These are phyloP conservation scores for Acorus gramineus DNA, from an alignment of 106 monocot species.

Conservation along the genomic window DNA sequence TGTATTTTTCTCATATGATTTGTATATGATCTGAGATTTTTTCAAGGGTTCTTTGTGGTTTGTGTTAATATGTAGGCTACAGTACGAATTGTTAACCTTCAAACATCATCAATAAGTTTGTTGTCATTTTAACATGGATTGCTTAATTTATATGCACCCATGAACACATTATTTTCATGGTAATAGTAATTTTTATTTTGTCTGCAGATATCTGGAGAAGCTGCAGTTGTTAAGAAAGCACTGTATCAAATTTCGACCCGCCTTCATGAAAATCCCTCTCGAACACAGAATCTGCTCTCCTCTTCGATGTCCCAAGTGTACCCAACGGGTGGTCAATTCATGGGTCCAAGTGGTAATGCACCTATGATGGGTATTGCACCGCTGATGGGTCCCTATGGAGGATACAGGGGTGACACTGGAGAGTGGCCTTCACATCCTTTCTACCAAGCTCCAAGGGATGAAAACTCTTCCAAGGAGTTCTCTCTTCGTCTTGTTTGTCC, in stretches of 20 bases:
- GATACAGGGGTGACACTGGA: slow-evolving; percentile 55
- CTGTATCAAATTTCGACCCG: slow-evolving; percentile 66
- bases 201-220: slow-evolving; percentile 71
- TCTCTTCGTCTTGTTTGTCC: slow-evolving; percentile 61
- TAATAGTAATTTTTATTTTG: not conserved
- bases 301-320: slow-evolving; percentile 25
- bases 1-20: no score
- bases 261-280: slow-evolving; percentile 88
- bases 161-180: not conserved
- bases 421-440: slow-evolving; percentile 53
- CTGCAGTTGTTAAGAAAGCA: slow-evolving; percentile 70
- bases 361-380: slow-evolving; percentile 48
- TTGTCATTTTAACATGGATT: no score
- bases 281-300: slow-evolving; percentile 63
- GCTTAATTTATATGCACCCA: no score
- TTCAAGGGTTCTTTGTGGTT: not conserved
- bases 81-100: no score
- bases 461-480: slow-evolving; percentile 68
- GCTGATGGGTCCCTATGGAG: slow-evolving; percentile 52
- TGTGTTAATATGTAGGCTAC: not conserved
- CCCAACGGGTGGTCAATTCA: slow-evolving; percentile 34
- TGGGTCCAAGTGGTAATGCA: slow-evolving; percentile 25
- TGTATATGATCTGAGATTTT: no score
- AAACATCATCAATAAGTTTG: no score
- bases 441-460: slow-evolving; percentile 56